These are phyloP conservation scores for Calonectria pauciramosa DNA, from an alignment of 2,329 filamentous ascomycete species.

Conservation along the genomic window DNA sequence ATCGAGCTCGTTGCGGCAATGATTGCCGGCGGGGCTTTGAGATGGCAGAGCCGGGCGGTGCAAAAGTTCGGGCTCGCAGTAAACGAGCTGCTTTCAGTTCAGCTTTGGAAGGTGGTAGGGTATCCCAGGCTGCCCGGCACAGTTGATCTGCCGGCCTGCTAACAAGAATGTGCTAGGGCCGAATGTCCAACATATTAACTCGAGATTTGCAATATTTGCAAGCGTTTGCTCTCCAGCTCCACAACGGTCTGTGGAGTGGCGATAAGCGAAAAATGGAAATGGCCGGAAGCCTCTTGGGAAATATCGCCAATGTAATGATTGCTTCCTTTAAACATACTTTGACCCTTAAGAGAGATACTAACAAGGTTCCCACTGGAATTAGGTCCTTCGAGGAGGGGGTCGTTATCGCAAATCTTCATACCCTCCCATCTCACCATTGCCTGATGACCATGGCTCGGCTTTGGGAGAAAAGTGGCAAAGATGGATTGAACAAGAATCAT, in stretches of 20 bases:
- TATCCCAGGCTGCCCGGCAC: rapidly evolving
- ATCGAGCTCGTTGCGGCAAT: neutral
- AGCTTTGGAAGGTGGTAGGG: neutral
- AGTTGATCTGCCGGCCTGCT: neutral
- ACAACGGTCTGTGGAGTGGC: neutral
- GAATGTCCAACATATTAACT: neutral
- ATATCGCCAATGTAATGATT: neutral
- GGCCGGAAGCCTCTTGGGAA: neutral
- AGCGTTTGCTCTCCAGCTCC: neutral
- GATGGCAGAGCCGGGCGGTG: neutral
- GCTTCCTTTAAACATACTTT: neutral
- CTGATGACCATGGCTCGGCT: neutral
- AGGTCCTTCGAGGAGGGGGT: neutral
- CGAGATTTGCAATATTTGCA: neutral
- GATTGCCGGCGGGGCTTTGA: neutral
- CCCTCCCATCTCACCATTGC: neutral
- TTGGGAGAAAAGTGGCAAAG: neutral
- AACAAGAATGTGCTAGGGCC: neutral
- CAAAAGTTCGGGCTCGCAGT: neutral
- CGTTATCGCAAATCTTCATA: neutral
- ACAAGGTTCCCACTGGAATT: neutral
- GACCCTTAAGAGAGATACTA: neutral
- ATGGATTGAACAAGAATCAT: neutral
- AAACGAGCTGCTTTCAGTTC: neutral
- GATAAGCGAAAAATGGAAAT: neutral